These are phyloP conservation scores for Penicillium italicum DNA, from an alignment of 2,329 filamentous ascomycete genomes.

Conservation along the genomic window DNA sequence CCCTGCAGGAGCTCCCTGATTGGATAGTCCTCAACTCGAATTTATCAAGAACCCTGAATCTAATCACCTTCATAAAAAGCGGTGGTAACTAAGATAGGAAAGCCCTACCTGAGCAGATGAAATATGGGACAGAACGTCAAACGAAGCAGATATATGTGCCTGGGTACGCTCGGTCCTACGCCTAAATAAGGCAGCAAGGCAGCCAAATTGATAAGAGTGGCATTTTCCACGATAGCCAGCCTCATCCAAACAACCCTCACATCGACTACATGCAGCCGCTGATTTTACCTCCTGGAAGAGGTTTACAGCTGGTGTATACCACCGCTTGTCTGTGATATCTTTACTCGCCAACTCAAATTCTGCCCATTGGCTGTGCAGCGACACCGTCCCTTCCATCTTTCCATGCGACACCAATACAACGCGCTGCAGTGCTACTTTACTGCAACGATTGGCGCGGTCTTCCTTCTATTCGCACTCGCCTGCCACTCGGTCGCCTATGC, in stretches of 20 bases:
- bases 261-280: conserved; percentile 5
- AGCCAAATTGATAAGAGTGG: neutral
- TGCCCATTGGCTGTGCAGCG: neutral
- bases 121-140: too few species aligned
- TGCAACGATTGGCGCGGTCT: conserved; percentile 61
- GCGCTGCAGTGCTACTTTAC: conserved; percentile 69
- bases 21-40: too few species aligned
- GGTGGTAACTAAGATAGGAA: too few species aligned
- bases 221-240: conserved; percentile 4
- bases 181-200: conserved; percentile 4
- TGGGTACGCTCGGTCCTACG: too few species aligned
- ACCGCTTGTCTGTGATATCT: neutral
- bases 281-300: conserved; percentile 1
- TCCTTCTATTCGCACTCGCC: conserved; percentile 56
- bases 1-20: too few species aligned
- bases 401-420: conserved; percentile 54
- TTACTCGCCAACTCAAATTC: neutral
- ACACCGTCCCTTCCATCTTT: conserved; percentile 14
- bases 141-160: too few species aligned
- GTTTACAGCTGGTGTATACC: conserved; percentile 6
- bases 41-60: too few species aligned
- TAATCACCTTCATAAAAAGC: too few species aligned
- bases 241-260: neutral
- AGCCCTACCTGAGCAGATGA: too few species aligned
- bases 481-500: conserved; percentile 63